Evolutionary conservation across 139 green algal genomes (phyloP), one percentile per base, ranked within the genome.

Genomic region (Klebsormidium nitens): DNA sequence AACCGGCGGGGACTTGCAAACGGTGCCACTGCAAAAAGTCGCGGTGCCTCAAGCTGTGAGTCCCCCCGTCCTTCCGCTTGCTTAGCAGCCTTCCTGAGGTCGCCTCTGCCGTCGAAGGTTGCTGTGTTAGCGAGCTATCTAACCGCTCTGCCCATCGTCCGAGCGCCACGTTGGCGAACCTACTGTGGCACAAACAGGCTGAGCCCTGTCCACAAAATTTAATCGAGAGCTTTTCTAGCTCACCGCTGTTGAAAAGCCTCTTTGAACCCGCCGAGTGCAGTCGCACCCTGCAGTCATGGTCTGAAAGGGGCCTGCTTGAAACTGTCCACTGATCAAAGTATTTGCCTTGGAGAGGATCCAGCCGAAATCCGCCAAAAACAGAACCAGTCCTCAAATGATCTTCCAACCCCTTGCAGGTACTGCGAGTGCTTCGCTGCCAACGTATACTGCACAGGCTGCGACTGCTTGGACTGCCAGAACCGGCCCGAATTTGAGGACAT

Each of bases 391-490:
- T n/a, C n/a, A n/a, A n/a, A n/a, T n/a, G n/a, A n/a, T n/a, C n/a
- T n/a, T n/a, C n/a, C n/a, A n/a, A n/a, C n/a, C 26, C 36, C 11
- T 29, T 71, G 65, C 67, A 75, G 60, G 40, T 86, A 86, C 69
- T 86, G 81, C 62, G 81, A 86, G 67, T 86, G 81, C 74, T 93
- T 93, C 66, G 75, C 80, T 5, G 80, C 82, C 28, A 77, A 79
- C 17, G 64, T 75, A n/a, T 91, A 79, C 64, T 93, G 88, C 77
- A 37, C 76, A 17, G 67, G 61, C 44, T 93, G 88, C 82, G 81
- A 70, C 42, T 93, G 88, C 77, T 44, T 72, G 49, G 72, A 76
- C 64, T 93, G 88, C 76, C 48, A 66, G 42, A 93, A 93, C 77
- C 83, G 64, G 1, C 42, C 55, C 2, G 82, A 89, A 0, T 80